Evolutionary conservation across 1,284 basidiomycete species (phyloP).

Genomic region (Cutaneotrichosporon spelunceum): DNA sequence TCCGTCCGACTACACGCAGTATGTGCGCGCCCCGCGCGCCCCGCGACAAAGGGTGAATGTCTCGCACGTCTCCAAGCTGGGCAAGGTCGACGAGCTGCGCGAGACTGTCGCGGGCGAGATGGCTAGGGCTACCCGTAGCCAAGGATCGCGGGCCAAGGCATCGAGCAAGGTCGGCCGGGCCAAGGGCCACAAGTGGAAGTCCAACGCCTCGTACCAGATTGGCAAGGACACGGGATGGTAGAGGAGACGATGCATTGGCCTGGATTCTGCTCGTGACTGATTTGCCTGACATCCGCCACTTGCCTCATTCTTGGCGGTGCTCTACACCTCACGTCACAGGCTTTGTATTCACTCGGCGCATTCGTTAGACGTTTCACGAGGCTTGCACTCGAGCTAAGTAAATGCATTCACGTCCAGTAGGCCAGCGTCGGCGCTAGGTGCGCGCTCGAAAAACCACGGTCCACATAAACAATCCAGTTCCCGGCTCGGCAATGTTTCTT

Average conservation of each 20-base stretch:
- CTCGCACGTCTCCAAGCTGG: slow-evolving; percentile 22
- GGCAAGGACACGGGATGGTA: slow-evolving; percentile 8
- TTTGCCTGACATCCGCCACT: neutral
- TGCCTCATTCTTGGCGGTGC: too few relatives aligned
- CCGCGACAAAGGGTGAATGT: slow-evolving; percentile 13
- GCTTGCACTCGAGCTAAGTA: too few relatives aligned
- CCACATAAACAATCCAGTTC: too few relatives aligned
- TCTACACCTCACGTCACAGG: too few relatives aligned
- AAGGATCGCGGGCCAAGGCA: slow-evolving; percentile 68
- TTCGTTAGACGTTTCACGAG: too few relatives aligned
- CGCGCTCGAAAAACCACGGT: too few relatives aligned
- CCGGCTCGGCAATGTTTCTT: too few relatives aligned
- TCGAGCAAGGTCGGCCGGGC: slow-evolving; percentile 65
- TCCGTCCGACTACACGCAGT: slow-evolving; percentile 42
- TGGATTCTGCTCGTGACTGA: neutral
- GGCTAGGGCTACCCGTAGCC: slow-evolving; percentile 63
- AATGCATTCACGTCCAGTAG: too few relatives aligned
- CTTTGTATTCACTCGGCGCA: too few relatives aligned
- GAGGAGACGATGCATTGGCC: neutral
- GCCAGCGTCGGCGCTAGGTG: too few relatives aligned
- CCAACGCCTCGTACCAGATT: neutral
- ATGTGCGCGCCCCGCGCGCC: slow-evolving; percentile 27
- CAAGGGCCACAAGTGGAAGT: slow-evolving; percentile 78
- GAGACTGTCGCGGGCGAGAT: slow-evolving; percentile 65
- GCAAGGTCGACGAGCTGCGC: slow-evolving; percentile 48